Base-by-base conservation (phyloP, 2,329 filamentous ascomycete species). In the Nemania sp. region DNA sequence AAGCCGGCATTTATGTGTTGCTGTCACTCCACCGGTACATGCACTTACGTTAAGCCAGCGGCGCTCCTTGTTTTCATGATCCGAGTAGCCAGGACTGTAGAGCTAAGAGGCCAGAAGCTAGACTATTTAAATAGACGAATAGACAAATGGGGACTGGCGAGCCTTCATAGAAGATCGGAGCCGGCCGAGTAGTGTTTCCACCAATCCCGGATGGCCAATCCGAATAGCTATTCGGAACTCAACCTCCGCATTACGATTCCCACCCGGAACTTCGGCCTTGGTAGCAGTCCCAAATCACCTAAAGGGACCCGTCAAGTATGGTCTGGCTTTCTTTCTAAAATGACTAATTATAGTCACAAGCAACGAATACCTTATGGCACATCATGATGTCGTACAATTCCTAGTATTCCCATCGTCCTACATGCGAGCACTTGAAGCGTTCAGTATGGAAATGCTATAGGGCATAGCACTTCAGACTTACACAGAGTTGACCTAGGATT, bases 181-280 rank as follows among this genome's bases (percentile, higher is more conserved):
- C 45, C 22, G 31, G 11, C 37, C 45, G 41, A 36, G 20, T 11
- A 33, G 26, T 23, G 24, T 52, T 59, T 57, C 50, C 57, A 54
- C 57, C 54, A 59, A 59, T 59, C 57, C 36, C 39, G 49, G 44
- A 37, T 49, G 23, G 23, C 44, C 31, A 20, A 30, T 15, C 56
- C 49, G 49, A 59, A 31, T 11, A 30, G 43, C 33, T n/a, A 24
- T 19, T 46, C 57, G 54, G 57, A 60, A 40, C 36, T 14, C 50
- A 54, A 17, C 43, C 22, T 60, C 57, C 57, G 54, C 40, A 37
- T 42, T 20, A 45, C 36, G 33, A 48, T 43, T 48, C 6, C n/a
- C 37, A 6, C 14, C 24, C 39, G 47, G 33, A 31, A 24, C 14
- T 4, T 53, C 22, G 34, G 28, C 14, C 22, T 26, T 12, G 11